Conservation (phyloP, 2,329 filamentous ascomycete genomes). For the Alternaria sp. region DNA sequence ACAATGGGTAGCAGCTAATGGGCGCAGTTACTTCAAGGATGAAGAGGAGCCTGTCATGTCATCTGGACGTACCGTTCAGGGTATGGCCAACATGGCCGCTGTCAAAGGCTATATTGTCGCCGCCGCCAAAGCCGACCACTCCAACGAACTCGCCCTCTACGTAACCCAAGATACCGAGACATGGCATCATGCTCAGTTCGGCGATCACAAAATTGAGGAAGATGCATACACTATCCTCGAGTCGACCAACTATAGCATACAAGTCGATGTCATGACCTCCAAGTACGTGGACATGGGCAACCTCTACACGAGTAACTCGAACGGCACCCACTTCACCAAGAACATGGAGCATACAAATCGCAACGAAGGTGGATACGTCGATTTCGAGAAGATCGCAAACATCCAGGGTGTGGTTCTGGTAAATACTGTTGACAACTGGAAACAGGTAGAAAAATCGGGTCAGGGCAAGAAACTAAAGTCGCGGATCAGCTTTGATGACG, state of each 20-base stretch:
- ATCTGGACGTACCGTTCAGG: conserved; percentile 75
- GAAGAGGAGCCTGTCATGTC: conserved; percentile 79
- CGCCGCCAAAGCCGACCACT: conserved; percentile 79
- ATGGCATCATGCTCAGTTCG: conserved; percentile 94
- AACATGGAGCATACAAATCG: conserved; percentile 95
- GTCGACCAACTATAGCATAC: conserved; percentile 97
- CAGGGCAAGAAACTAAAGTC: conserved; percentile 75
- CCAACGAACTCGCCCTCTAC: conserved; percentile 90
- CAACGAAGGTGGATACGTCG: conserved; percentile 77
- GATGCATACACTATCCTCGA: conserved; percentile 91
- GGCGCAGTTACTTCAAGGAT: conserved; percentile 70
- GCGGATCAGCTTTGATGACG: conserved; percentile 94
- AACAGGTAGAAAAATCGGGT: conserved; percentile 69
- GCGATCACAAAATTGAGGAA: conserved; percentile 83
- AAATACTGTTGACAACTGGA: conserved; percentile 87
- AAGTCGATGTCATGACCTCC: conserved; percentile 88
- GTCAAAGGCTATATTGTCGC: conserved; percentile 89
- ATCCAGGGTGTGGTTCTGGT: conserved; percentile 94
- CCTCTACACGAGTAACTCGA: conserved; percentile 95
- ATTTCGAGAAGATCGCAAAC: conserved; percentile 92
- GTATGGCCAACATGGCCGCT: conserved; percentile 81
- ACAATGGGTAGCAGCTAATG: conserved; percentile 23
- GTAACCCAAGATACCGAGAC: conserved; percentile 82
- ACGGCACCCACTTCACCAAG: conserved; percentile 93
- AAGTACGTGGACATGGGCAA: conserved; percentile 78